A percentile compares a stretch with the other conserved stretches of the same genome.
These are phyloP conservation scores for Amphibolis antarctica DNA, from an alignment of 106 monocot genomes.

Conservation along the genomic window DNA sequence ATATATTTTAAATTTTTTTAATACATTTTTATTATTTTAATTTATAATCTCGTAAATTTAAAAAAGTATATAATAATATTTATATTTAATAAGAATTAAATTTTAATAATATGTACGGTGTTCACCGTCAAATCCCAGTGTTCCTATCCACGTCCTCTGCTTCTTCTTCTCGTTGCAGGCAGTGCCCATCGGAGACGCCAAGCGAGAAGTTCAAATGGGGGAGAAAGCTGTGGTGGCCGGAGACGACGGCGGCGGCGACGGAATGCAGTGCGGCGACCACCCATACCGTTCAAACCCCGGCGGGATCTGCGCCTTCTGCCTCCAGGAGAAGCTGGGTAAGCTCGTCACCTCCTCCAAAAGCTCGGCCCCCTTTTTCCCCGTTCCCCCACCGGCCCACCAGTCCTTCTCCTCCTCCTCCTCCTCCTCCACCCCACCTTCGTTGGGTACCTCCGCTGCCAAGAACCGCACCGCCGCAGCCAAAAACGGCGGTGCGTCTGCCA, in stretches of 20 bases:
- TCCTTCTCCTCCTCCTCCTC: conserved; percentile 1
- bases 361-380: background rate
- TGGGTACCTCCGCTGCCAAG: background rate
- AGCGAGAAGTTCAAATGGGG: background rate
- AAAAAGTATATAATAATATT: too few relatives aligned
- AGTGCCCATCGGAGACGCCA: too few relatives aligned
- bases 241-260: background rate
- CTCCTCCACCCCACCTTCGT: background rate
- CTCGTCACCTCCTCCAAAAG: background rate
- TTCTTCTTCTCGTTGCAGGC: background rate
- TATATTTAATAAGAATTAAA: too few relatives aligned
- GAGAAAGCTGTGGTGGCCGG: background rate
- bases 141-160: background rate
- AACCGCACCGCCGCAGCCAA: background rate
- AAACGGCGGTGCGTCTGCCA: background rate
- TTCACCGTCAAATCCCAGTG: background rate
- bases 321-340: conserved; percentile 22
- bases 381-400: background rate
- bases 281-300: conserved; percentile 8
- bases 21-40: too few relatives aligned
- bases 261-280: conserved; percentile 11
- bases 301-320: conserved; percentile 17
- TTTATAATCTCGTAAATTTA: too few relatives aligned
- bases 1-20: too few relatives aligned
- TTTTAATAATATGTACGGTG: too few relatives aligned